Base-by-base conservation (phyloP, 257 asterid species). In the Fraxinus anomala region DNA sequence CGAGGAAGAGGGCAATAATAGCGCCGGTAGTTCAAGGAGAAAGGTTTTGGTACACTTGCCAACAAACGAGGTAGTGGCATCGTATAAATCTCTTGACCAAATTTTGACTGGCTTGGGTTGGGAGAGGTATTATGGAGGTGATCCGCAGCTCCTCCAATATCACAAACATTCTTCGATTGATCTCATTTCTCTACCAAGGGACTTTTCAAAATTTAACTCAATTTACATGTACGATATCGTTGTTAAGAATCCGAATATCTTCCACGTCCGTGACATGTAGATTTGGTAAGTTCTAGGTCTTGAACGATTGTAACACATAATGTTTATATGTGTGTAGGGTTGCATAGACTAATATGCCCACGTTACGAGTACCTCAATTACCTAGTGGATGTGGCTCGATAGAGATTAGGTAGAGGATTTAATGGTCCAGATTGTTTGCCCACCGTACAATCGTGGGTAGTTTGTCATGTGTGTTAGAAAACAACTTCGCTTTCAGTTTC, bases 151-250 rank as follows among this genome's bases (percentile, higher is more conserved):
- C 73, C 56, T 78, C 80, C 97, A 94, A 40, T 94, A 86, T 88
- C 98, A 94, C 89, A 94, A 91, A 3, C 89, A n/a, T 3, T 86
- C 92, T 7, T 90, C 97, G 73, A 94, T 90, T 23, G 97, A 94
- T 66, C 89, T 94, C 39, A 94, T 94, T 44, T 94, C 98, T 1
- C 83, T 94, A 65, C 98, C 98, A 7, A 80, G 81, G 16, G 95
- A 94, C 28, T 90, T 87, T 80, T 63, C 87, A 83, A 90, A 86
- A 83, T 94, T 94, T 87, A 89, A 44, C 51, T 89, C 98, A 56
- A 44, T 94, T 30, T 84, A 94, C 81, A 92, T 94, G 98, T 92
- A 94, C 79, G 98, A 94, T 75, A 89, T 94, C 77, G 98, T 92
- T 21, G 91, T 94, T 76, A 94, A 94, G 83, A 94, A 89, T 44